phyloP scores from a whole-genome alignment of 768 basidiomycete species.

The Obba rivulosa region DNA sequence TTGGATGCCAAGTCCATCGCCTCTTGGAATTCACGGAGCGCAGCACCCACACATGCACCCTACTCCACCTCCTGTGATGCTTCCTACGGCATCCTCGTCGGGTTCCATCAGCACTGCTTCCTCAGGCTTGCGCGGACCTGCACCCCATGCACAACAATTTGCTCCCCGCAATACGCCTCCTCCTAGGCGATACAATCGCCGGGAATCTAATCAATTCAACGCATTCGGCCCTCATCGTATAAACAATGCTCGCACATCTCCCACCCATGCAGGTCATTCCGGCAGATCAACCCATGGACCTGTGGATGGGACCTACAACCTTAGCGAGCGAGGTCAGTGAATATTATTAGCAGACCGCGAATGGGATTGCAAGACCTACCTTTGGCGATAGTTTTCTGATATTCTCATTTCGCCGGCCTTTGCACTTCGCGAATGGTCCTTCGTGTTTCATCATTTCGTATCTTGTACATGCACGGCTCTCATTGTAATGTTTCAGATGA shows the following conservation, averaged over 20 bases:
- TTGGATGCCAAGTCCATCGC: slow-evolving; percentile 2
- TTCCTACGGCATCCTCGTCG: slow-evolving; percentile 1
- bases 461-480: too few species aligned
- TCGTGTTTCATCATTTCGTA: too few species aligned
- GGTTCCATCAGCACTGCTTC: slow-evolving; percentile 3
- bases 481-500: too few species aligned
- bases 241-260: background rate
- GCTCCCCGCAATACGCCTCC: background rate
- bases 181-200: slow-evolving; percentile 1
- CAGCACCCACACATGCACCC: background rate
- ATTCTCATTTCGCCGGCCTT: too few species aligned
- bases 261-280: too few species aligned
- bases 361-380: too few species aligned
- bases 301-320: too few species aligned
- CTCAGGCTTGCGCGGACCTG: slow-evolving; percentile 2
- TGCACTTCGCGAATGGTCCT: too few species aligned
- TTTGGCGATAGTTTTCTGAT: too few species aligned
- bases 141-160: background rate
- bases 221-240: background rate
- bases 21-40: background rate
- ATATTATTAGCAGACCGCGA: too few species aligned
- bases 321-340: too few species aligned
- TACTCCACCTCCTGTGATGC: slow-evolving; percentile 1
- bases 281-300: too few species aligned
- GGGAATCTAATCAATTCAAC: background rate